These are phyloP conservation scores for Plasmodiophora brassicae DNA, from an alignment of 208 protist genomes.

Conservation along the genomic window DNA sequence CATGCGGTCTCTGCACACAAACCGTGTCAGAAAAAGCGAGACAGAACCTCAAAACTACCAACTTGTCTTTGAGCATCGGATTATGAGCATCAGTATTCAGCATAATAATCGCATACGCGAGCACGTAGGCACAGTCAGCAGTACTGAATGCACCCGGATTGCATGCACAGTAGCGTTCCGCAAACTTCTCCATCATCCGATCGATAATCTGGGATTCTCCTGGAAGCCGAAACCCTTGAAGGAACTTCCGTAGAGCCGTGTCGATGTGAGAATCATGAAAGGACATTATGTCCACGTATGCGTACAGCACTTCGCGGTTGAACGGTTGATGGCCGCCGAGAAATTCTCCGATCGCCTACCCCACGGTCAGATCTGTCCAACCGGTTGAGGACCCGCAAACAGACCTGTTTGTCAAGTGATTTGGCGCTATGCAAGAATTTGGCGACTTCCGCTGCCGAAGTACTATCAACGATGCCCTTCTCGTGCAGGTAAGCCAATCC, in stretches of 20 bases:
- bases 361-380: conserved; percentile 48
- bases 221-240: conserved; percentile 73
- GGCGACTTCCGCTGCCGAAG: not conserved
- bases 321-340: conserved; percentile 63
- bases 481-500: conserved; percentile 60
- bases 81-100: conserved; percentile 96
- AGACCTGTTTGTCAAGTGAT: conserved; percentile 25
- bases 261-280: conserved; percentile 46
- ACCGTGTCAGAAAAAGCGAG: not conserved
- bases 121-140: conserved; percentile 76
- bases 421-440: not conserved
- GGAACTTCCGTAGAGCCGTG: conserved; percentile 66
- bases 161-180: conserved; percentile 67
- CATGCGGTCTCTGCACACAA: conserved; percentile 47
- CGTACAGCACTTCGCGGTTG: conserved; percentile 61
- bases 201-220: conserved; percentile 84
- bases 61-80: conserved; percentile 32
- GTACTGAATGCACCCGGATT: conserved; percentile 64
- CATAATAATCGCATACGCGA: conserved; percentile 97
- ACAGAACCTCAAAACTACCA: not conserved
- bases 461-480: conserved; percentile 53
- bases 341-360: conserved; percentile 66
- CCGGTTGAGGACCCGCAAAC: not conserved
- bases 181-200: conserved; percentile 86
- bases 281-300: conserved; percentile 63